Evolutionary conservation across 768 basidiomycete species (phyloP).

Genomic region (Cyclocybe cylindracea): DNA sequence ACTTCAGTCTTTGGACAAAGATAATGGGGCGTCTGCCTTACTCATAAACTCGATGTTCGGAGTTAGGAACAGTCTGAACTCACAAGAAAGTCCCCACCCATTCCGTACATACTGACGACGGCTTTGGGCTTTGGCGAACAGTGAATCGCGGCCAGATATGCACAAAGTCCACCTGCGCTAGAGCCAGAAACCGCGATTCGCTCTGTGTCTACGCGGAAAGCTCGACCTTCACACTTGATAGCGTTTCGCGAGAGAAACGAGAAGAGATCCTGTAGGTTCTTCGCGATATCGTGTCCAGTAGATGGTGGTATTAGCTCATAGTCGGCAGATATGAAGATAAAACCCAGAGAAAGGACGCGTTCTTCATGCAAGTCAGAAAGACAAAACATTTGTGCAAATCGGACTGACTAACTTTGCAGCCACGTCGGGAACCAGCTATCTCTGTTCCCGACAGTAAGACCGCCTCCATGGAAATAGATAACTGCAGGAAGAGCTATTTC

Average conservation of each 20-base stretch:
- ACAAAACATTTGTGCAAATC: neutral
- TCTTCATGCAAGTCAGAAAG: conserved; percentile 29
- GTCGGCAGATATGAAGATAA: conserved; percentile 62
- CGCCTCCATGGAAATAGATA: conserved; percentile 55
- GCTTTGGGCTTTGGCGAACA: conserved; percentile 54
- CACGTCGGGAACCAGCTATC: conserved; percentile 67
- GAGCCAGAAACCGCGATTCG: conserved; percentile 55
- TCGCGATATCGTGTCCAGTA: conserved; percentile 56
- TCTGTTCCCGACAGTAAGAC: conserved; percentile 59
- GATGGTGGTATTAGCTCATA: conserved; percentile 58
- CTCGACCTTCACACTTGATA: neutral
- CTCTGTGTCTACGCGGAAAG: conserved; percentile 40
- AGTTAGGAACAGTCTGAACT: conserved; percentile 9
- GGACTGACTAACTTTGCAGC: conserved; percentile 49
- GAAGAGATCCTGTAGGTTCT: conserved; percentile 61
- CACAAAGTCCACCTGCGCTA: conserved; percentile 65
- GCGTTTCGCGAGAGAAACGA: conserved; percentile 36
- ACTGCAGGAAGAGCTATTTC: conserved; percentile 29
- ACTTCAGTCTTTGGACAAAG: conserved; percentile 45
- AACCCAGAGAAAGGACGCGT: conserved; percentile 46
- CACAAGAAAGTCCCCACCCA: conserved; percentile 62
- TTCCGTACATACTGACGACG: conserved; percentile 58
- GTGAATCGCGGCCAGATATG: conserved; percentile 60
- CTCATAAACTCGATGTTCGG: neutral
- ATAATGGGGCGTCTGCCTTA: conserved; percentile 49